Conservation (phyloP, 495 filamentous ascomycete genomes). For the Daldinia loculata region DNA sequence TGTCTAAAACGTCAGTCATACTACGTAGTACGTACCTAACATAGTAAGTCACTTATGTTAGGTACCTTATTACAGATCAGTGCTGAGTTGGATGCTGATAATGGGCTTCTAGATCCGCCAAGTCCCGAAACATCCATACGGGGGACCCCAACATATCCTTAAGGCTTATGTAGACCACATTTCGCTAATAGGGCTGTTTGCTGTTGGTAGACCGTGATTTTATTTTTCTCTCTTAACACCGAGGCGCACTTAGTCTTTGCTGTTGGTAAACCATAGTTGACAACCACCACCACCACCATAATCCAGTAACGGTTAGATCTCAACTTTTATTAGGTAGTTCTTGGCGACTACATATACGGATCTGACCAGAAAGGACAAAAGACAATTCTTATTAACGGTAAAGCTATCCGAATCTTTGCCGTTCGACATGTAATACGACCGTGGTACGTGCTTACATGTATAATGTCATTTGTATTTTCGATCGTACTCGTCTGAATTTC, state of each 20-base stretch:
- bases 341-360: background rate
- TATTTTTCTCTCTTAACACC: background rate
- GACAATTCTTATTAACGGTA: background rate
- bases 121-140: conserved; percentile 8
- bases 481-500: conserved; percentile 6
- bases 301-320: background rate
- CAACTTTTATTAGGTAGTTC: background rate
- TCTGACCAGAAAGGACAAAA: background rate
- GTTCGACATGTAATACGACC: conserved; percentile 17
- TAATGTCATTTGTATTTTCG: conserved; percentile 14
- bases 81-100: conserved; percentile 13
- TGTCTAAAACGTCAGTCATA: background rate
- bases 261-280: background rate
- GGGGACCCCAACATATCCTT: background rate
- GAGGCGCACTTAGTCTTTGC: conserved; percentile 1
- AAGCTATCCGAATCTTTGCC: background rate
- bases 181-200: background rate
- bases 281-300: background rate
- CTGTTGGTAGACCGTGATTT: background rate
- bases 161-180: background rate
- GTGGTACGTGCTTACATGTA: conserved; percentile 19
- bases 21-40: conserved; percentile 3
- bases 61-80: conserved; percentile 11
- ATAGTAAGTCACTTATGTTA: conserved; percentile 7
- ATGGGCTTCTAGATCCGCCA: background rate